phyloP scores from a whole-genome alignment of 2,329 filamentous ascomycete genomes.

The Hypoxylon sp. region DNA sequence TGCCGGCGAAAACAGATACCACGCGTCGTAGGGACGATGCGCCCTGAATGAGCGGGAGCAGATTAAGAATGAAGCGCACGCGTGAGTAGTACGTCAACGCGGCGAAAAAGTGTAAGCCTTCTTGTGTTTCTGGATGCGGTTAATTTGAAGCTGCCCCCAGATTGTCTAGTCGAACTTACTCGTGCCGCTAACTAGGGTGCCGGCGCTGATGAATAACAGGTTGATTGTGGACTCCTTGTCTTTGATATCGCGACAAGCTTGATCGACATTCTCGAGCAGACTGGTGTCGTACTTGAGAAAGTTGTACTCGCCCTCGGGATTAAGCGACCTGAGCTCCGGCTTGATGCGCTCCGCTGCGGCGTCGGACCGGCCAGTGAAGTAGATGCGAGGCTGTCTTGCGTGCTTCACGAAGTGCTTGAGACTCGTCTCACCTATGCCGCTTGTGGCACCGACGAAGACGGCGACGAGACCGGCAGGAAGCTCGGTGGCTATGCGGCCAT shows the following conservation, averaged over 20 bases:
- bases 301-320: constrained; percentile 57
- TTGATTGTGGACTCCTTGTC: constrained; percentile 59
- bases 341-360: constrained; percentile 55
- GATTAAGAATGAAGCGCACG: constrained; percentile 54
- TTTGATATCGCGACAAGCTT: constrained; percentile 60
- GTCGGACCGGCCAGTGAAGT: constrained; percentile 63
- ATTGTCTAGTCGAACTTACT: not conserved
- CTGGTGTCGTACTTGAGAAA: constrained; percentile 65
- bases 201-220: constrained; percentile 60
- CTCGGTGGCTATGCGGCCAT: constrained; percentile 50
- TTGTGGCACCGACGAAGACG: constrained; percentile 67
- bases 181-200: constrained; percentile 24
- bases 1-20: constrained; percentile 65
- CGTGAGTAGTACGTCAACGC: not conserved
- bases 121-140: constrained; percentile 63
- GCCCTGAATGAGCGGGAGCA: constrained; percentile 66
- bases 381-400: constrained; percentile 59
- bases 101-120: constrained; percentile 68
- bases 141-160: not conserved
- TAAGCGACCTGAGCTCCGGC: constrained; percentile 57
- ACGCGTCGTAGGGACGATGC: constrained; percentile 64
- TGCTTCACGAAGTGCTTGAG: constrained; percentile 60
- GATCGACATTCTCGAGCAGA: constrained; percentile 64
- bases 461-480: constrained; percentile 54
- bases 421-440: constrained; percentile 65